Evolutionary conservation across 1,284 basidiomycete genomes (phyloP).

Genomic region (Rhodotorula sp.): DNA sequence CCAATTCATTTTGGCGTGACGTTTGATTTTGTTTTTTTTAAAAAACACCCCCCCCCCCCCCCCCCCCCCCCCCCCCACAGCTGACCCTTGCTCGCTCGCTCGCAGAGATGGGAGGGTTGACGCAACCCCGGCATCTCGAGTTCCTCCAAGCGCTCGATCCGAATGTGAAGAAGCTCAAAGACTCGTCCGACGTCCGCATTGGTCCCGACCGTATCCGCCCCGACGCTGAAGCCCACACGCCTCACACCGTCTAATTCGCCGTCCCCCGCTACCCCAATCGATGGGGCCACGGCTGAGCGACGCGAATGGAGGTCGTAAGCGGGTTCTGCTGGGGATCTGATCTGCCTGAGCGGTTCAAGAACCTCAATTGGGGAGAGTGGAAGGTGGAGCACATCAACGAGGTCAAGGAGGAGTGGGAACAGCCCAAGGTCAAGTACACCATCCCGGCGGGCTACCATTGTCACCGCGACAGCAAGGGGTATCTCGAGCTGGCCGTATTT

Average conservation of each 20-base stretch:
- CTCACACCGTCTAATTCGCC: constrained; percentile 53
- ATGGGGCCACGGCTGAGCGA: constrained; percentile 48
- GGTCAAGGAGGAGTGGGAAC: constrained; percentile 35
- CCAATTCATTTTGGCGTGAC: too few species aligned
- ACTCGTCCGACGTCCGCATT: constrained; percentile 45
- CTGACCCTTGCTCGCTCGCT: too few species aligned
- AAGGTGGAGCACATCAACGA: constrained; percentile 20
- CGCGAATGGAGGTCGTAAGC: constrained; percentile 49
- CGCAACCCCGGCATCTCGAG: constrained; percentile 52
- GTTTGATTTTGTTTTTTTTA: too few species aligned
- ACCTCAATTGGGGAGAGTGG: constrained; percentile 43
- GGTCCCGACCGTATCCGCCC: constrained; percentile 39
- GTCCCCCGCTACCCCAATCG: constrained; percentile 50
- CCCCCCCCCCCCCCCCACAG: too few species aligned
- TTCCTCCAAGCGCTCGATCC: constrained; percentile 51
- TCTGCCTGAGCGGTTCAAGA: constrained; percentile 45
- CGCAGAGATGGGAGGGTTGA: constrained; percentile 50
- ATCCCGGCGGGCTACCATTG: constrained; percentile 32
- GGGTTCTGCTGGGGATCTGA: constrained; percentile 50
- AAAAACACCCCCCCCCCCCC: too few species aligned
- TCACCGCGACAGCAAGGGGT: constrained; percentile 28
- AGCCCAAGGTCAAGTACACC: constrained; percentile 25
- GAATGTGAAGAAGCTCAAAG: constrained; percentile 40
- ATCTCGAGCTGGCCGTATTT: constrained; percentile 31
- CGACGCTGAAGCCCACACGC: constrained; percentile 49